These are phyloP conservation scores for Paspalum notatum DNA, from an alignment of 176 grass and related monocot genomes.

Conservation along the genomic window DNA sequence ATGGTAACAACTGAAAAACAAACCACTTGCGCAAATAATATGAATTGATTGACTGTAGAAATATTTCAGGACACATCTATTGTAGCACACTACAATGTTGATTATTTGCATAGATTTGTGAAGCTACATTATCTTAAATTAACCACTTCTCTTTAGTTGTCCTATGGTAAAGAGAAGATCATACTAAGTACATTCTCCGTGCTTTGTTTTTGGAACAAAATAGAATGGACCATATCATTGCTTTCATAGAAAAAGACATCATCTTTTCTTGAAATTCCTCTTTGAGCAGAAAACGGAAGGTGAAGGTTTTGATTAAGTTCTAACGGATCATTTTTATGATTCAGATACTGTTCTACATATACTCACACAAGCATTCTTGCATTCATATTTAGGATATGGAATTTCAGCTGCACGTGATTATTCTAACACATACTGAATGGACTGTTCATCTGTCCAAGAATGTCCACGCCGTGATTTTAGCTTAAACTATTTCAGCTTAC, in stretches of 20 bases:
- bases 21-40: neutral
- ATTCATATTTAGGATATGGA: neutral
- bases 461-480: slow-evolving; percentile 13
- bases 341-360: neutral
- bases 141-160: neutral
- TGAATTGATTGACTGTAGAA: neutral
- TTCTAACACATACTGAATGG: slow-evolving; percentile 7
- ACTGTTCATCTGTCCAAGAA: slow-evolving; percentile 45
- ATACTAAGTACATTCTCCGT: neutral
- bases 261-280: neutral
- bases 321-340: neutral
- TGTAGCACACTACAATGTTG: neutral
- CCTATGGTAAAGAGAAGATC: neutral
- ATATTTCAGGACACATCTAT: neutral
- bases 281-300: neutral
- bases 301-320: neutral
- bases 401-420: neutral
- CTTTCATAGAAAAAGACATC: neutral
- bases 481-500: neutral
- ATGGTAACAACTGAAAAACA: neutral
- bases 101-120: neutral
- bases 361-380: neutral
- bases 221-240: neutral
- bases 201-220: neutral
- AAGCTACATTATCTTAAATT: neutral